phyloP scores from a whole-genome alignment of 2,329 filamentous ascomycete species.

The Parastagonospora avenae region DNA sequence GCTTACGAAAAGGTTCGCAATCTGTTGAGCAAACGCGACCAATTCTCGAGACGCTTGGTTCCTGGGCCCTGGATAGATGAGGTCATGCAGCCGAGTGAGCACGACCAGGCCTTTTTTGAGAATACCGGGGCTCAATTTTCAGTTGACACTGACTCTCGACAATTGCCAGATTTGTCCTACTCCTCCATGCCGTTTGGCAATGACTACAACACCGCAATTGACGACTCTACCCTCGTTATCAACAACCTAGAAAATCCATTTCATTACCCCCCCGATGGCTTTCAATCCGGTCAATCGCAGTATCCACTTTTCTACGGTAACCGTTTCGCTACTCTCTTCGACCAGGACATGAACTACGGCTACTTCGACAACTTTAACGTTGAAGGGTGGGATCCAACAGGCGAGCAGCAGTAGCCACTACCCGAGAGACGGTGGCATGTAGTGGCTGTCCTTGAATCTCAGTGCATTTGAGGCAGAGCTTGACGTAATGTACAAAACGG shows the following conservation, averaged over 20 bases:
- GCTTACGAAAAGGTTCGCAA: slow-evolving; percentile 29
- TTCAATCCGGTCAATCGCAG: neutral
- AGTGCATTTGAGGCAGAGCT: neutral
- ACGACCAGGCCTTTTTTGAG: neutral
- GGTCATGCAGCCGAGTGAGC: neutral
- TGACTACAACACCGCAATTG: neutral
- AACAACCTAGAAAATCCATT: neutral
- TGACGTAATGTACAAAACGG: neutral
- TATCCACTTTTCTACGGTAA: neutral
- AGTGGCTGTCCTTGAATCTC: too few relatives aligned
- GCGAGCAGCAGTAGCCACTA: neutral
- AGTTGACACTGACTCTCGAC: too few relatives aligned
- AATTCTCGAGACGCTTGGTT: neutral
- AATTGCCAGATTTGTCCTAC: too few relatives aligned
- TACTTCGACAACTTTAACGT: neutral
- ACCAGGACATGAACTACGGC: neutral
- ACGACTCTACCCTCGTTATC: neutral
- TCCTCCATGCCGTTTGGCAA: neutral
- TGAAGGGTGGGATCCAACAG: neutral
- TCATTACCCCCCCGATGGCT: neutral
- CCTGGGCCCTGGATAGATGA: neutral
- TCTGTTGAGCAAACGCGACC: slow-evolving; percentile 5
- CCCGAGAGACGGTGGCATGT: neutral
- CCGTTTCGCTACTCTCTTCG: neutral
- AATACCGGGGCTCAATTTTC: neutral